Evolutionary conservation across 305 asterid genomes (phyloP), one percentile per base, ranked within the genome.

Genomic region (Coffea humblotiana): DNA sequence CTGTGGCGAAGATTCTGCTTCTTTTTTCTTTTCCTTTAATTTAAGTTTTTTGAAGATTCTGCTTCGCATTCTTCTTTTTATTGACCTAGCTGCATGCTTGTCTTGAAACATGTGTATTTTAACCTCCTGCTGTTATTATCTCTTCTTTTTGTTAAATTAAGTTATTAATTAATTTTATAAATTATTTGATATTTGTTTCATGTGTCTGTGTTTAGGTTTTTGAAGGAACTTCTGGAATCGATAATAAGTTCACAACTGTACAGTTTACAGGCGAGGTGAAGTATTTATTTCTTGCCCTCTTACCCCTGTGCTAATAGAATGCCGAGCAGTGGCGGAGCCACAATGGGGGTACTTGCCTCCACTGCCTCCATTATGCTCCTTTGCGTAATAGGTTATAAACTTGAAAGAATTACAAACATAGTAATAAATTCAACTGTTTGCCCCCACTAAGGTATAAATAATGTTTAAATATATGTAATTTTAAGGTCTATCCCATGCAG

Each of bases 221-320:
- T 83, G 99, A 95, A 90, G 99, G 99, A 86, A 95, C 98, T 27
- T 95, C 99, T 80, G 99, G 99, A 86, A 95, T 95, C 67, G 99
- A 95, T 90, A 95, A 92, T 91, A 95, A 95, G 82, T 95, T 88
- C 85, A 95, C 99, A 48, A 95, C 97, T 7, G 98, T 93, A 81
- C 99, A 95, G 90, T 95, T 95, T 87, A 95, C 99, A 0, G 98
- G 99, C 86, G 99, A 95, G 98, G 98, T 93, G 90, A 80, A 73
- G 70, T 70, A 16, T 61, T 80, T 48, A 77, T 75, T 73, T 54
- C 63, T 74, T 81, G 37, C 54, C n/a, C 51, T 21, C 63, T 47
- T 79, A 81, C 52, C 72, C 75, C 32, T 68, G 27, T 51, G 43
- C 74, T 47, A 70, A 61, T 56, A 13, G 72, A 82, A 77, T 40